Percentiles rank a stretch among this genome's conserved stretches.
These are phyloP conservation scores for Fusarium mexicanum DNA, from an alignment of 2,329 filamentous ascomycete species.

Conservation along the genomic window DNA sequence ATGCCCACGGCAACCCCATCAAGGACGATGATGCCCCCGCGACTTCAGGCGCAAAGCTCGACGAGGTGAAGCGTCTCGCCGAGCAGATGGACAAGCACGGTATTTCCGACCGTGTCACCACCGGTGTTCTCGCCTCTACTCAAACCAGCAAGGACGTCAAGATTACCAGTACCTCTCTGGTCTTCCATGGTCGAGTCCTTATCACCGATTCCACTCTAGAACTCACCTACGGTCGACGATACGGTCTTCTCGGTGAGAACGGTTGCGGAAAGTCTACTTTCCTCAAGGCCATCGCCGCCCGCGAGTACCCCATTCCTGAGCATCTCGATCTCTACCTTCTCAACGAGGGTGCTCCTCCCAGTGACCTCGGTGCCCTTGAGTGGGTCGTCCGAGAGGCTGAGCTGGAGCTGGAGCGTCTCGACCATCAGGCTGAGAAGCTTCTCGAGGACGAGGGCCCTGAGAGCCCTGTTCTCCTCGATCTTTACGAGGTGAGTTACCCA, in stretches of 20 bases:
- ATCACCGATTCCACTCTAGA: slow-evolving; percentile 95
- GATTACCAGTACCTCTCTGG: slow-evolving; percentile 90
- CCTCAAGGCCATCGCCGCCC: slow-evolving; percentile 90
- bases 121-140: slow-evolving; percentile 91
- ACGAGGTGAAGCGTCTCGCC: slow-evolving; percentile 85
- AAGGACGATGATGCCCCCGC: slow-evolving; percentile 70
- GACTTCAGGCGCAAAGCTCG: slow-evolving; percentile 76
- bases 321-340: slow-evolving; percentile 98
- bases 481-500: slow-evolving; percentile 84
- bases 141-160: slow-evolving; percentile 92
- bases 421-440: slow-evolving; percentile 87
- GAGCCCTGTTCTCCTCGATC: slow-evolving; percentile 86
- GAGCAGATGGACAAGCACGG: slow-evolving; percentile 96
- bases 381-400: slow-evolving; percentile 98
- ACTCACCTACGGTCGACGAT: slow-evolving; percentile 90
- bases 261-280: slow-evolving; percentile 99
- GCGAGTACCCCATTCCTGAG: slow-evolving; percentile 95
- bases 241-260: slow-evolving; percentile 97
- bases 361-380: slow-evolving; percentile 89
- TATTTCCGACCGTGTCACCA: slow-evolving; percentile 96
- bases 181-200: slow-evolving; percentile 97
- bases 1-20: slow-evolving; percentile 68
- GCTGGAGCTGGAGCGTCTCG: slow-evolving; percentile 89
- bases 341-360: slow-evolving; percentile 94
- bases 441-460: slow-evolving; percentile 94